Evolutionary conservation across 345 rosid genomes (phyloP).

Genomic region (Dipteronia dyeriana): DNA sequence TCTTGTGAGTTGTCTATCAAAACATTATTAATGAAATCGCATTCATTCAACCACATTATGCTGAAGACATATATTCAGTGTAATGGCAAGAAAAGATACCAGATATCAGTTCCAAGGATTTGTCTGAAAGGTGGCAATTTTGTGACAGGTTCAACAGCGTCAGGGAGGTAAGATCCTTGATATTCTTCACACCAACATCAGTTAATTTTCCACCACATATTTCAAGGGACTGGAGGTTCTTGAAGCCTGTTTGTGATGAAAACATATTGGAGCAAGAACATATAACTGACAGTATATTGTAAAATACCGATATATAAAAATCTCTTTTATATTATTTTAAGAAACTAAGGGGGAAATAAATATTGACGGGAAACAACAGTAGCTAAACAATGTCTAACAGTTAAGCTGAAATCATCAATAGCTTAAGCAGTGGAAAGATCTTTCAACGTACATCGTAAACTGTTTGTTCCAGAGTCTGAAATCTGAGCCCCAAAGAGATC

Average conservation of each 20-base stretch:
- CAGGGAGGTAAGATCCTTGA: conserved; percentile 50
- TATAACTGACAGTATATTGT: background rate
- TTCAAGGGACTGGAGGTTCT: conserved; percentile 58
- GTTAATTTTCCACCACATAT: conserved; percentile 67
- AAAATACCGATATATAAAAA: background rate
- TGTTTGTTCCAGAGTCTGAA: conserved; percentile 63
- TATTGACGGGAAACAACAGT: background rate
- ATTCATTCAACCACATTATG: background rate
- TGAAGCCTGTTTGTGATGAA: conserved; percentile 43
- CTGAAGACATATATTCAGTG: background rate
- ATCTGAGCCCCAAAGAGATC: conserved; percentile 84
- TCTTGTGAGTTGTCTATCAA: background rate
- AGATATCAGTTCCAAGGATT: conserved; percentile 52
- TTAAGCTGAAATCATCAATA: background rate
- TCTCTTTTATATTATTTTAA: background rate
- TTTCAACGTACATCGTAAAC: conserved; percentile 41
- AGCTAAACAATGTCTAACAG: background rate
- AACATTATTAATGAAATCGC: background rate
- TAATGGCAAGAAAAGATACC: background rate
- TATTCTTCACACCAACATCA: conserved; percentile 60
- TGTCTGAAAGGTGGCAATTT: conserved; percentile 55
- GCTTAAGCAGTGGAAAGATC: background rate
- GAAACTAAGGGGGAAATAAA: background rate
- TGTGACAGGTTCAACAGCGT: conserved; percentile 51
- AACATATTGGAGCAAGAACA: background rate